Base-by-base conservation (phyloP, 306 rosid species). In the Fragaria iinumae region DNA sequence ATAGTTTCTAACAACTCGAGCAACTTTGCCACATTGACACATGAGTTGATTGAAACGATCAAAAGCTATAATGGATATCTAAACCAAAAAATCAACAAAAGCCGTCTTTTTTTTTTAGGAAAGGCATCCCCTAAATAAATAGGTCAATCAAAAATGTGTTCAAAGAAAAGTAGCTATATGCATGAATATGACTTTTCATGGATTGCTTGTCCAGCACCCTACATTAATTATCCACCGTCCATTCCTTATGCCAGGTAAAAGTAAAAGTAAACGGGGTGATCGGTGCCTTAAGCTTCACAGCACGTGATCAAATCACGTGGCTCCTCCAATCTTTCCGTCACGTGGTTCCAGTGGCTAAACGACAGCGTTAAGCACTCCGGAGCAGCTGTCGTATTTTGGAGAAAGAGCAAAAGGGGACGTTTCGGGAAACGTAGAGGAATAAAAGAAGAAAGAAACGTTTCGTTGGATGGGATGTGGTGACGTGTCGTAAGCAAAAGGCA, bases 281-380 rank as follows among this genome's bases (percentile, higher is more conserved):
- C 6, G 25, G 50, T 4, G 10, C 32, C 34, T 18, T n/a, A 32
- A 57, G 43, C 0, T 44, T 55, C 29, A 41, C 32, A 2, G 55
- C 78, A 72, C 81, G 84, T 77, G 80, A 64, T 38, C 36, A 72
- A 14, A 64, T 65, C 60, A 76, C 23, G 77, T 70, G 53, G 69
- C 60, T 38, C 63, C 32, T 39, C 21, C 11, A 7, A 20, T 55
- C 12, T 55, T 20, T n/a, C 60, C 3, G 5, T n/a, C 29, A 8
- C 63, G 63, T 21, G 14, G 6, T 55, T 55, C 62, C 59, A 2
- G 20, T 47, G 6, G 76, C 50, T 4, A 60, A 17, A 13, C 74
- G 27, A 64, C 71, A 63, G 44, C 65, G 9, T 16, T 49, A 4
- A 36, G 57, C n/a, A 8, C 8, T 38, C 8, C 12, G 21, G 17